Base-by-base conservation (phyloP, 352 stramenopile genomes). In the Phytophthora multivora region DNA sequence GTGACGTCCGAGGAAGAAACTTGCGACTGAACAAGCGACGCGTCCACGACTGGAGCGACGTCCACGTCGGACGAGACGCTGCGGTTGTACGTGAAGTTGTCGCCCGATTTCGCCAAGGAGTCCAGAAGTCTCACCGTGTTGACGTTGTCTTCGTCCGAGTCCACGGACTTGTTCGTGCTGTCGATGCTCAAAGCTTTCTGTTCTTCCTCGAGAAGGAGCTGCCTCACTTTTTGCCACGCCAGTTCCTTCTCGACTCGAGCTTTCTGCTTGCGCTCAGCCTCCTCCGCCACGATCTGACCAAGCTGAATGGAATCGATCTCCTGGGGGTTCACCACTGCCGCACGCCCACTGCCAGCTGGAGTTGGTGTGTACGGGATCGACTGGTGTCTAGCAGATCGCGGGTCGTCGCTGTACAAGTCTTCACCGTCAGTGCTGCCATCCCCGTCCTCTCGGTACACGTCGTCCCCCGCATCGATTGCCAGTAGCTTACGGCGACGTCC, bases 401-500 rank as follows among this genome's bases (percentile, higher is more conserved):
- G 40, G 28, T 47, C 36, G 18, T 59, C 30, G 18, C 18, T 53
- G 7, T 69, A 42, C 3, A 54, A 43, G 6, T 63, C 26, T 26
- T 75, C 64, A 33, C 66, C 48, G 12, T 51, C 33, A 4, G 43
- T 56, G 25, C 68, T 45, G 4, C 63, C 61, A 11, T 39, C 50
- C 18, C 49, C 55, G 36, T 66, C 58, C 7, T 87, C 73, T 10
- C 11, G 49, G 46, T 88, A 88, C 15, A 68, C 66, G 43, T 89
- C 77, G 16, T 71, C 71, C 16, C n/a, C 45, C 11, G 73, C 59
- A 42, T 88, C 79, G 16, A 63, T 77, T 11, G 76, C 78, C 4
- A 89, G 74, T 13, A 89, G 56, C 47, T 88, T 87, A 41, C 66
- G 81, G 48, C 71, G 66, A 3, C 64, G 64, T 21, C 68, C 46